phyloP scores from a whole-genome alignment of 331 rosid genomes.

The Cydonia oblonga region DNA sequence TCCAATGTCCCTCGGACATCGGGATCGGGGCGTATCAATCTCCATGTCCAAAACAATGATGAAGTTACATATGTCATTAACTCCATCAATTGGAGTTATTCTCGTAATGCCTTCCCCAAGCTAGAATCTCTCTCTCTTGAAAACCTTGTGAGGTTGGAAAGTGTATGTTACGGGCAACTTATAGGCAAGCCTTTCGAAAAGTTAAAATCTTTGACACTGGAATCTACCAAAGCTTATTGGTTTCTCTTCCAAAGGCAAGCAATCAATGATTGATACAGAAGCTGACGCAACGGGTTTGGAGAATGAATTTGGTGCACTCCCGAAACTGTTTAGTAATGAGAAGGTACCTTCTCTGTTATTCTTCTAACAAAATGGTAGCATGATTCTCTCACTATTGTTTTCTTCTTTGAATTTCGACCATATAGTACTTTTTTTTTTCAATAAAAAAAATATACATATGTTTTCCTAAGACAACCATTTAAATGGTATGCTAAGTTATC shows the following conservation, averaged over 20 bases:
- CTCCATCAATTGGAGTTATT: neutral
- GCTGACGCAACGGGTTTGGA: neutral
- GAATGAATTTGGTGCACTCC: neutral
- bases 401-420: too few species aligned
- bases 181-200: neutral
- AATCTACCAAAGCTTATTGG: neutral
- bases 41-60: neutral
- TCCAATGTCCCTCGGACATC: too few species aligned
- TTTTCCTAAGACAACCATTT: too few species aligned
- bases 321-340: neutral
- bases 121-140: too few species aligned
- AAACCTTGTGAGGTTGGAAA: neutral
- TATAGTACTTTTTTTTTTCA: too few species aligned
- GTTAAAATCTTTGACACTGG: neutral
- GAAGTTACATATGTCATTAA: neutral
- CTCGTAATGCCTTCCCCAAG: neutral
- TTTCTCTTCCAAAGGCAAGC: neutral
- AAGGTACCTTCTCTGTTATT: neutral
- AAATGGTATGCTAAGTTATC: too few species aligned
- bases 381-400: too few species aligned
- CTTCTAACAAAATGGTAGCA: too few species aligned
- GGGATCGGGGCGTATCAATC: too few species aligned
- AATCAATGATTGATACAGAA: neutral
- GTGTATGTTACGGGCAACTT: neutral
- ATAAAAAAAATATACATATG: too few species aligned